A percentile compares a stretch with the other conserved stretches of the same genome.
phyloP scores from a whole-genome alignment of 257 asterid species.

The Agastache rugosa region DNA sequence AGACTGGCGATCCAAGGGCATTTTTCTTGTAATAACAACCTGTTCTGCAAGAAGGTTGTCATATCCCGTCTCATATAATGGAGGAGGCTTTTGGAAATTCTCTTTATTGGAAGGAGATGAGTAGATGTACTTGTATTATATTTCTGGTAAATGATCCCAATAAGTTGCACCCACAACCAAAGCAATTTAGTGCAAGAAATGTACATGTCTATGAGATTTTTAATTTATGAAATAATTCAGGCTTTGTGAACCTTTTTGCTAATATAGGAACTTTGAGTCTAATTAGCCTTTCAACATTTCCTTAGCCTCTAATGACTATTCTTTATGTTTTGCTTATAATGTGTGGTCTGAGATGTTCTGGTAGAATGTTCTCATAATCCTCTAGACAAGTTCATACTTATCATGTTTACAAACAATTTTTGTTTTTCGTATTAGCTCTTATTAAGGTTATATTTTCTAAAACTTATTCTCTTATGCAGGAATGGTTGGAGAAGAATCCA shows the following conservation, averaged over 20 bases:
- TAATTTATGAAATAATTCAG: constrained; percentile 6
- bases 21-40: neutral
- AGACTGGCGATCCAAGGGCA: neutral
- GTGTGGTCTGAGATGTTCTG: constrained; percentile 9
- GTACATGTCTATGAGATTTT: neutral
- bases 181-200: constrained; percentile 3
- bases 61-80: neutral
- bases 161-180: constrained; percentile 2
- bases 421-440: neutral
- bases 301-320: constrained; percentile 5
- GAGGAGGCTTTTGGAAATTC: constrained; percentile 1
- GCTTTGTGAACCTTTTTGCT: constrained; percentile 18
- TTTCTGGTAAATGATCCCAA: constrained; percentile 17
- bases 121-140: neutral
- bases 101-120: constrained; percentile 19
- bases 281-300: constrained; percentile 15
- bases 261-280: neutral
- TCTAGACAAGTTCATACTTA: constrained; percentile 8
- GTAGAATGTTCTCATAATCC: neutral
- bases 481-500: constrained; percentile 57
- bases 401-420: neutral
- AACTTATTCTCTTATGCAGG: constrained; percentile 48
- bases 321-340: neutral
- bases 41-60: constrained; percentile 1
- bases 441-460: constrained; percentile 8